These are phyloP conservation scores for Puccinia triticina DNA, from an alignment of 1,284 basidiomycete species.

Conservation along the genomic window DNA sequence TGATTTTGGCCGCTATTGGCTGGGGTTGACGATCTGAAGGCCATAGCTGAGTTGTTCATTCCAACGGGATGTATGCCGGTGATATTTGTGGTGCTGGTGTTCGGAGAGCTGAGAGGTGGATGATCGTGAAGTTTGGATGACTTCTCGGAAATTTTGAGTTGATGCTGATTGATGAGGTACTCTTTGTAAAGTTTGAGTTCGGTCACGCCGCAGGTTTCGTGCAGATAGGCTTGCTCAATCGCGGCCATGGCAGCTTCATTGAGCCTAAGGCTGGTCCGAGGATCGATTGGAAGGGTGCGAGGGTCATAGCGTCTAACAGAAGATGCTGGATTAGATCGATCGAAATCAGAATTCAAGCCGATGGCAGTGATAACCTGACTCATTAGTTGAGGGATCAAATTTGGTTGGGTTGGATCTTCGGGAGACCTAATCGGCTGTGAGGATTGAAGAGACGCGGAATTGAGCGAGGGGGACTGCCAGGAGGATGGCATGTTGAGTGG, in stretches of 20 bases:
- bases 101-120: constrained; percentile 12
- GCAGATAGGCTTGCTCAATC: constrained; percentile 46
- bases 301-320: constrained; percentile 43
- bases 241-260: constrained; percentile 33
- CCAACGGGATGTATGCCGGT: constrained; percentile 8
- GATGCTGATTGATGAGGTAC: constrained; percentile 45
- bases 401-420: constrained; percentile 29
- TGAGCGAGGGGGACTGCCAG: constrained; percentile 8
- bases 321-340: constrained; percentile 36
- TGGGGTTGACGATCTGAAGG: constrained; percentile 13
- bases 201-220: constrained; percentile 38
- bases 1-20: background rate
- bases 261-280: constrained; percentile 29
- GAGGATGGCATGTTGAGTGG: background rate
- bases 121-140: constrained; percentile 18
- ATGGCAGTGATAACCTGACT: constrained; percentile 51
- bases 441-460: constrained; percentile 29
- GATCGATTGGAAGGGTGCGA: constrained; percentile 48
- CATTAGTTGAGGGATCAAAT: constrained; percentile 16
- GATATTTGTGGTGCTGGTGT: background rate
- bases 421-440: background rate
- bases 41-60: background rate
- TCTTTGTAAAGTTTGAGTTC: constrained; percentile 50
- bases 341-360: constrained; percentile 43
- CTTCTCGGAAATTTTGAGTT: constrained; percentile 35